Evolutionary conservation across 495 filamentous ascomycete species (phyloP).

Genomic region (Aspergillus leporis): DNA sequence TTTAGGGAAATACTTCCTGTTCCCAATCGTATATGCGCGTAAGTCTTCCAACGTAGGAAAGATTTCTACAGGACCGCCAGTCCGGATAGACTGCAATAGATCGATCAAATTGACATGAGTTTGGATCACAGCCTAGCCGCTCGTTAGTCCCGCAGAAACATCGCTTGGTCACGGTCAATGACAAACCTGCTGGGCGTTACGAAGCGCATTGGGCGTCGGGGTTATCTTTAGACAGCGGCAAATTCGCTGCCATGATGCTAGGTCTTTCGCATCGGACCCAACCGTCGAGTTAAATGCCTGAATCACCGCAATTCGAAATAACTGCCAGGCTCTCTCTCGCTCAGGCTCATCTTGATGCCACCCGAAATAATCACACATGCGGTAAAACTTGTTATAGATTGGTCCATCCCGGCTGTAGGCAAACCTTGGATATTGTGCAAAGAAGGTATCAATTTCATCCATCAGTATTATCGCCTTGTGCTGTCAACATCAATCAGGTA

Average conservation of each 20-base stretch:
- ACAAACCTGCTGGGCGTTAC: neutral
- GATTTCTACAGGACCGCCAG: neutral
- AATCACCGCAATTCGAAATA: neutral
- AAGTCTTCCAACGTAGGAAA: neutral
- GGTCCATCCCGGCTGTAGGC: neutral
- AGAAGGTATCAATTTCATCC: neutral
- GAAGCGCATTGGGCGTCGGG: neutral
- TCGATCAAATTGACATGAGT: conserved; percentile 1
- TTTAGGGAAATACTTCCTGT: neutral
- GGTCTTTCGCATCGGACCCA: neutral
- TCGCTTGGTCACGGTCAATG: neutral
- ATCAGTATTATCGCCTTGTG: neutral
- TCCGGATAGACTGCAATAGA: conserved; percentile 1
- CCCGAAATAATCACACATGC: neutral
- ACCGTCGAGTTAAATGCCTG: neutral
- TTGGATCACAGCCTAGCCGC: neutral
- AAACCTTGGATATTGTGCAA: neutral
- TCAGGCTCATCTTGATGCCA: neutral
- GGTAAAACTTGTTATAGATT: neutral
- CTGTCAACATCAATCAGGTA: neutral
- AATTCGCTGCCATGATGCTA: neutral
- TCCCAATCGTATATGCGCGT: neutral
- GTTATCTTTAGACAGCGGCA: neutral
- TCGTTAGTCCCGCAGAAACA: neutral
- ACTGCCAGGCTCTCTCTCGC: neutral